These are phyloP conservation scores for Penicillium silybi DNA, from an alignment of 495 filamentous ascomycete genomes.

Conservation along the genomic window DNA sequence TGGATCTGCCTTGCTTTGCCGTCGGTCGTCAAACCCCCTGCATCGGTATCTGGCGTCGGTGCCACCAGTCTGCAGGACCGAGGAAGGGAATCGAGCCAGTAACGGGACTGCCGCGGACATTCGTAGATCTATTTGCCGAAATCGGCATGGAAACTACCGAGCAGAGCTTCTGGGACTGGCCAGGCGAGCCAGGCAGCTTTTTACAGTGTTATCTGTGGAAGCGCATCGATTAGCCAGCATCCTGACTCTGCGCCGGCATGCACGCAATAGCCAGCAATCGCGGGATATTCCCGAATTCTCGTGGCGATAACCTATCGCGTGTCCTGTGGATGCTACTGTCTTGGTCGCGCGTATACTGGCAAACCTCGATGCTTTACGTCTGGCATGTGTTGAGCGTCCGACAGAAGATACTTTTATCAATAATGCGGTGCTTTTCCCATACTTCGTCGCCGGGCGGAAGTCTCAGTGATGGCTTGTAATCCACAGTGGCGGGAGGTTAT, in stretches of 20 bases:
- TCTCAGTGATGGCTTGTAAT: constrained; percentile 15
- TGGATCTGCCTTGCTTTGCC: constrained; percentile 31
- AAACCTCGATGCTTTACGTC: constrained; percentile 28
- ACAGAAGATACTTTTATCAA: constrained; percentile 19
- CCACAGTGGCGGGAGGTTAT: constrained; percentile 20
- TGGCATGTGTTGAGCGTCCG: constrained; percentile 19
- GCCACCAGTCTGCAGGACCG: constrained; percentile 19
- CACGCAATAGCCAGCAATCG: neutral
- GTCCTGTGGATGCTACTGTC: constrained; percentile 15
- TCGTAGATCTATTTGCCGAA: constrained; percentile 31
- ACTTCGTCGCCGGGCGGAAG: constrained; percentile 25
- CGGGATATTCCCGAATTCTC: neutral
- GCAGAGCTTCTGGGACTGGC: constrained; percentile 35
- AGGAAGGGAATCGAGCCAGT: constrained; percentile 26
- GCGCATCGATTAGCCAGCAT: constrained; percentile 33
- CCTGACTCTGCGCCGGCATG: constrained; percentile 15
- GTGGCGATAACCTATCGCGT: constrained; percentile 7
- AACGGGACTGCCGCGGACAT: constrained; percentile 28
- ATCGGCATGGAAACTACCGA: constrained; percentile 27
- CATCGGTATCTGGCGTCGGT: constrained; percentile 31
- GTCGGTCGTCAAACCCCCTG: constrained; percentile 26
- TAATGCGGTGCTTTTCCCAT: constrained; percentile 30
- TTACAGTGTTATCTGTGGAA: constrained; percentile 35
- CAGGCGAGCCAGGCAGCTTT: constrained; percentile 25
- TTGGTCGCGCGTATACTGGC: constrained; percentile 29